Evolutionary conservation across 305 asterid genomes (phyloP), one percentile per base, ranked within the genome.

Genomic region (Plantago lanceolata): DNA sequence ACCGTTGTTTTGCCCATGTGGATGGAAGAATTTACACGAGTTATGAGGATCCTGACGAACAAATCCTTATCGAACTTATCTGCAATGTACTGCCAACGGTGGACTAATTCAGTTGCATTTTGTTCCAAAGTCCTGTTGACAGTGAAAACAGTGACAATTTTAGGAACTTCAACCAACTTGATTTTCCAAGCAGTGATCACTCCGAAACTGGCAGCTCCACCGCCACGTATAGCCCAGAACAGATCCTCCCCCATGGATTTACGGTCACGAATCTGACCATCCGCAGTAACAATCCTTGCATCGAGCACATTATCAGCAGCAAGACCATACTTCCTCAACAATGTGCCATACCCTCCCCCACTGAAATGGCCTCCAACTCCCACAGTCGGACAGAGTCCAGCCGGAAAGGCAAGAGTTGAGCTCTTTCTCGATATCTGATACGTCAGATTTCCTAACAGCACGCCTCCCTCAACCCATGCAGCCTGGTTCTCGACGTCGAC

Each of bases 211-310:
- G 84, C 78, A 0, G 53, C 81, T 0, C 84, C 84, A 1, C 84
- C 81, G 24, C 84, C 84, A 6, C 81, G 58, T 14, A 79, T 67
- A 57, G 84, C 81, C 84, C 84, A 79, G 21, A 79, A 76, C 4
- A 76, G 70, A 62, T 76, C 77, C 35, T 72, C 72, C 0, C 80
- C 81, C 81, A 76, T 76, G 8, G 77, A 71, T 45, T 68, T 48
- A 15, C 77, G 54, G n/a, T 72, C 76, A 3, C 63, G 74, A 64
- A 77, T 63, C 3, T 21, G 4, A 0, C 82, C 82, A 28, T 74
- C 16, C 0, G 64, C 70, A 24, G 66, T 59, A 6, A 74, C 26
- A 3, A 77, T 64, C 47, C 69, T 59, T 13, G 74, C 77, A 61
- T 75, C 74, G 15, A 71, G 19, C 8, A 75, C 57, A n/a, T 71